These are phyloP conservation scores for Suillus lakei DNA, from an alignment of 768 basidiomycete species.

Conservation along the genomic window DNA sequence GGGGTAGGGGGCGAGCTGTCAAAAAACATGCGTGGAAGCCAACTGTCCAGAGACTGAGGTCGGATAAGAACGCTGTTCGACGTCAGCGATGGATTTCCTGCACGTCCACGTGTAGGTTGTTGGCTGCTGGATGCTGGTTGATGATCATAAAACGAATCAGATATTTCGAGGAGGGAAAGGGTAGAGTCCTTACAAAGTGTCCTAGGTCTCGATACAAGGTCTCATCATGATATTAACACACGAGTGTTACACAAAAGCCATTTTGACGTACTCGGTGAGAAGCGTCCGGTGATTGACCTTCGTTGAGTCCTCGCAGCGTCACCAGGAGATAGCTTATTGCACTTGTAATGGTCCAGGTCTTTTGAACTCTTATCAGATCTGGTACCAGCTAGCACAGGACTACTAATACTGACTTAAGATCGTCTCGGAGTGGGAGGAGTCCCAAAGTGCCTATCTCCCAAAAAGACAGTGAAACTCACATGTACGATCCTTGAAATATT, in stretches of 20 bases:
- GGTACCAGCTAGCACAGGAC: no score
- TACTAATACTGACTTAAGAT: slow-evolving; percentile 26
- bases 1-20: slow-evolving; percentile 19
- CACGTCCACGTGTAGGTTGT: slow-evolving; percentile 1
- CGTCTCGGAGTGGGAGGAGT: slow-evolving; percentile 35
- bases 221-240: not conserved
- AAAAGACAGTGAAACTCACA: not conserved
- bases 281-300: not conserved
- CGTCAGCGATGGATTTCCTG: slow-evolving; percentile 1
- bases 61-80: slow-evolving; percentile 2
- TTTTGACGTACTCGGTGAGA: not conserved
- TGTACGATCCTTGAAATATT: not conserved
- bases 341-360: slow-evolving; percentile 33
- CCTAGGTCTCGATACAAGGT: not conserved
- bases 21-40: slow-evolving; percentile 17
- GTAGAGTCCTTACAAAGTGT: not conserved
- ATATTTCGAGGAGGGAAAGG: not conserved
- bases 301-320: not conserved
- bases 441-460: slow-evolving; percentile 28
- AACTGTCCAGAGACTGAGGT: slow-evolving; percentile 5
- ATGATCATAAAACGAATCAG: not conserved
- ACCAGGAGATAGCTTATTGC: slow-evolving; percentile 23
- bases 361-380: not conserved
- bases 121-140: not conserved
- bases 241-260: not conserved